Evolutionary conservation across 257 asterid genomes (phyloP), one percentile per base, ranked within the genome.

Genomic region (Dorcoceras hygrometricum): DNA sequence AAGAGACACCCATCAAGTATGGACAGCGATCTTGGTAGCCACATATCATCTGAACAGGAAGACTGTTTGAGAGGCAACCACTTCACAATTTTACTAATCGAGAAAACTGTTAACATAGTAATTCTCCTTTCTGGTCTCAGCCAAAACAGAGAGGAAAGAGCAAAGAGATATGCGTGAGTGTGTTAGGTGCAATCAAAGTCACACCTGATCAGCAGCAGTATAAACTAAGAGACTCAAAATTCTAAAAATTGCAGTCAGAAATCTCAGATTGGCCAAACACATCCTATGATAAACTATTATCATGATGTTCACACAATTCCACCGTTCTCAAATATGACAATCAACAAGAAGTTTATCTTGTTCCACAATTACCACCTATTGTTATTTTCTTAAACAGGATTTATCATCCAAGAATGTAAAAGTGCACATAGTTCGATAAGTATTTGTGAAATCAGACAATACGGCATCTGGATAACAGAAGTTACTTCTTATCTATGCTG

Each of bases 1-100:
- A 68, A 74, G 82, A 76, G 69, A 71, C 71, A 74, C 65, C 70
- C 74, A 69, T 76, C 79, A 67, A 83, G 78, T 76, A 85, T 68
- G 62, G 77, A 80, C 23, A 81, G 72, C 6, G 86, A 85, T 74
- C 83, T 74, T 32, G 82, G 59, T 59, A 75, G 78, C 86, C 84
- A 80, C 68, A 61, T 72, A 60, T 61, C 56, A 51, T 73, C 86
- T 74, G 83, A 58, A 53, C 23, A 71, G 34, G 31, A 57, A 73
- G 53, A 53, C 26, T 19, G 46, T 59, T 20, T 55, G 19, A 65
- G 59, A 59, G 19, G 57, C 66, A 57, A 18, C 39, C 36, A 31
- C 36, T 8, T 32, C 39, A 32, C 39, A 8, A 24, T 23, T 23
- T 14, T 27, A 50, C 6, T 31, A 23, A 34, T 63, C n/a, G 7